Percentiles rank a stretch among this genome's conserved stretches.
Conservation (phyloP, 805 yeast species). For the Zygoascus ofunaensis region DNA sequence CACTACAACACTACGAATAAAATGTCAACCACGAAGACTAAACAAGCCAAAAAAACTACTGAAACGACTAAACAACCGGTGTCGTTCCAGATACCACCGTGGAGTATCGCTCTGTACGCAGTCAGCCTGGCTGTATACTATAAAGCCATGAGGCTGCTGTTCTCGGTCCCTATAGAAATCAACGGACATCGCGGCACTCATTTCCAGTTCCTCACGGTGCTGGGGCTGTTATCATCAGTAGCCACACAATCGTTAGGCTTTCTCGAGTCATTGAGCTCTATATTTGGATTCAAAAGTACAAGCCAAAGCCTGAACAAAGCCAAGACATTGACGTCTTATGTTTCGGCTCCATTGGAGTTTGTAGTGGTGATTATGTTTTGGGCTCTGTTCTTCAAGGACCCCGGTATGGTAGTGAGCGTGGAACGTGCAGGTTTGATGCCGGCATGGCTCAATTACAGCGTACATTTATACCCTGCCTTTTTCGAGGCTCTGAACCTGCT, state of each 20-base stretch:
- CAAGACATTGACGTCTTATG: background rate
- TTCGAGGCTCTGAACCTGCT: background rate
- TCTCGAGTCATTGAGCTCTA: slow-evolving; percentile 9
- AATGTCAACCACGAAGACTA: too few species aligned
- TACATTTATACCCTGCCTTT: slow-evolving; percentile 1
- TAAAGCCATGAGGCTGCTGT: slow-evolving; percentile 1
- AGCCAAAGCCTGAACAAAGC: slow-evolving; percentile 13
- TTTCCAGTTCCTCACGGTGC: slow-evolving; percentile 26
- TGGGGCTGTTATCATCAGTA: slow-evolving; percentile 21
- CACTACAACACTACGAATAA: too few species aligned
- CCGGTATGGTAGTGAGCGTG: background rate
- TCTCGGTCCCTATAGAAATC: slow-evolving; percentile 9
- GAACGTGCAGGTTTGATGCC: background rate
- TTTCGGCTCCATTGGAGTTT: slow-evolving; percentile 28
- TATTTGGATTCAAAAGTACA: slow-evolving; percentile 12
- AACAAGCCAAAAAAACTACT: too few species aligned
- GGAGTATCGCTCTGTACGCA: background rate
- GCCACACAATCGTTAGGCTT: slow-evolving; percentile 25
- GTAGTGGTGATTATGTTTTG: slow-evolving; percentile 27
- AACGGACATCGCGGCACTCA: slow-evolving; percentile 29
- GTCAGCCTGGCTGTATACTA: background rate
- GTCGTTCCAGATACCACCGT: background rate
- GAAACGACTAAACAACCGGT: too few species aligned
- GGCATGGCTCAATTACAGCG: slow-evolving; percentile 3
- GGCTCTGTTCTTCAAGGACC: slow-evolving; percentile 13